Base-by-base conservation (phyloP, 306 rosid genomes). In the Alnus glutinosa region DNA sequence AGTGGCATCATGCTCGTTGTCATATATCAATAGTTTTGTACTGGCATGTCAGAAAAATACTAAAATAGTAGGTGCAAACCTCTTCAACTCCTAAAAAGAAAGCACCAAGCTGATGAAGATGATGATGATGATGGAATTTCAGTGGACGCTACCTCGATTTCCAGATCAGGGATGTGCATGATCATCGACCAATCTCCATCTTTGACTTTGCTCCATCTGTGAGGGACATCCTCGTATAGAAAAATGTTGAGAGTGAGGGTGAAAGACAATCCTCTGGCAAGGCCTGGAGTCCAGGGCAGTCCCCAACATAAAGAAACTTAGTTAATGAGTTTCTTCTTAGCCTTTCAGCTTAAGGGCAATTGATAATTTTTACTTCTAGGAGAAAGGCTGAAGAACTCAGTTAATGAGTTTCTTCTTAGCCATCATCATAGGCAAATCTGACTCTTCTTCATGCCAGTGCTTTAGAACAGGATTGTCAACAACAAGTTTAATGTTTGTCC, bases 231-330 rank as follows among this genome's bases (percentile, higher is more conserved):
- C 23, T 32, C 19, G 61, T 50, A 80, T 80, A 54, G 50, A 67
- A 9, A 75, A 79, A 66, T 68, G 80, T 30, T 28, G 76, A 23
- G 42, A 68, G 62, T 48, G 80, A 74, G 58, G 16, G 61, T 44
- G 76, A 36, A 30, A 80, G 52, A 19, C 84, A 75, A 14, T 66
- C 71, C 75, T 57, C 76, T 37, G 79, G 80, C 61, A 80, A 75
- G 44, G 84, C 57, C 15, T 34, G 44, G 32, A 75, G 62, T 46
- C 15, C 34, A 16, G 71, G 79, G 28, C 76, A 80, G 46, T 75
- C 76, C 42, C 57, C 76, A 48, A 75, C 61, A 74, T 75, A 67
- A 23, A 23, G 28, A 23, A 23, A 23, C 28, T 23, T 23, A 23
- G 28, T 23, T 23, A 23, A 23, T 23, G 28, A 23, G 28, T 23